phyloP scores from a whole-genome alignment of 768 basidiomycete species.

The Baorangia bicolor region DNA sequence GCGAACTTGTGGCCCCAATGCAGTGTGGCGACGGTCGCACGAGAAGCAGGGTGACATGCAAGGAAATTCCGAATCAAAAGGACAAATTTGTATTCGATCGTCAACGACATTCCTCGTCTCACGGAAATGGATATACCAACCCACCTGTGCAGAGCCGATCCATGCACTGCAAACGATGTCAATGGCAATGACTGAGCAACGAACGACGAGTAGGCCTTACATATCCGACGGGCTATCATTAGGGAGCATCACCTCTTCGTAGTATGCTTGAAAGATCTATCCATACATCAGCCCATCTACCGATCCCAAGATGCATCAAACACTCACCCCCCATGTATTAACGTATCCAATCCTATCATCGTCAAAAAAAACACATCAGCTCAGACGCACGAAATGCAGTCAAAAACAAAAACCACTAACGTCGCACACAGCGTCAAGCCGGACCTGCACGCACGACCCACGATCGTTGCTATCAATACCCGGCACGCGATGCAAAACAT shows the following conservation, averaged over 20 bases:
- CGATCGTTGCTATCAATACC: background rate
- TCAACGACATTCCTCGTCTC: background rate
- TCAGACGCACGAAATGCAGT: background rate
- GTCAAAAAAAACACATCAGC: background rate
- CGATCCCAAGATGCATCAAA: conserved; percentile 1
- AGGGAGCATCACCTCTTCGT: conserved; percentile 51
- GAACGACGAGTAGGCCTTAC: conserved; percentile 34
- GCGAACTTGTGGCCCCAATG: conserved; percentile 47
- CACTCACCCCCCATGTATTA: conserved; percentile 70
- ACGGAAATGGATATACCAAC: background rate
- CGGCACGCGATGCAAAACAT: background rate
- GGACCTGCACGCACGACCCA: conserved; percentile 7
- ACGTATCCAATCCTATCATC: conserved; percentile 61
- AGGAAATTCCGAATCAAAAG: background rate
- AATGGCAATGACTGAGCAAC: background rate
- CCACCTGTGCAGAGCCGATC: conserved; percentile 76
- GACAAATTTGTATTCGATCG: background rate
- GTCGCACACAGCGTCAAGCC: conserved; percentile 39
- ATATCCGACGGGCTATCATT: conserved; percentile 60
- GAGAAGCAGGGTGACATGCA: background rate
- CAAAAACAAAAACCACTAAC: conserved; percentile 23
- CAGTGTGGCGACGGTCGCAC: background rate
- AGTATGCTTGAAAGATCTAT: conserved; percentile 74
- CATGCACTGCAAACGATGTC: conserved; percentile 53
- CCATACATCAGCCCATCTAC: background rate